Percentiles rank a stretch among this genome's conserved stretches.
These are phyloP conservation scores for Talaromyces funiculosus DNA, from an alignment of 2,329 filamentous ascomycete genomes.

Conservation along the genomic window DNA sequence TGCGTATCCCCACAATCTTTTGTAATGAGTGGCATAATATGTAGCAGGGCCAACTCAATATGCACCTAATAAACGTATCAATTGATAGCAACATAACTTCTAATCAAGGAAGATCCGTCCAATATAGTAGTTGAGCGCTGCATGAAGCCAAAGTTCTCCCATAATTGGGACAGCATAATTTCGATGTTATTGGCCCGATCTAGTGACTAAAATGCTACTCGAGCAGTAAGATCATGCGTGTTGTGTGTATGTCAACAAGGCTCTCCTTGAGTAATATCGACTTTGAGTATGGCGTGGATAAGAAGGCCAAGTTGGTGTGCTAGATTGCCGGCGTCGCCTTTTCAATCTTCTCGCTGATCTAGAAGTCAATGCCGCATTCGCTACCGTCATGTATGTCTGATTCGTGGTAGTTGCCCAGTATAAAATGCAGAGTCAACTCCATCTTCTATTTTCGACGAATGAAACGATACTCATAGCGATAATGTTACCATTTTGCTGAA, in stretches of 20 bases:
- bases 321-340: neutral
- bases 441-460: neutral
- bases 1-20: neutral
- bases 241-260: neutral
- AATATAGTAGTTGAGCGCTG: neutral
- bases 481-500: neutral
- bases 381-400: neutral
- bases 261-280: neutral
- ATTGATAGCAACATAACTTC: too few species aligned
- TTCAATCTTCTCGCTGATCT: neutral
- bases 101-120: neutral
- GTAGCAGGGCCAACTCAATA: neutral
- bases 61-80: neutral
- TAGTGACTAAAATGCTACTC: neutral
- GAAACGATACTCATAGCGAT: neutral
- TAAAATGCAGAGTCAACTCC: neutral
- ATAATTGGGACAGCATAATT: neutral
- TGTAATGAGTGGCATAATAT: neutral
- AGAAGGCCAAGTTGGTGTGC: neutral
- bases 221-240: neutral
- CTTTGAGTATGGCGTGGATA: neutral
- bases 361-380: neutral
- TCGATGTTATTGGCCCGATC: neutral
- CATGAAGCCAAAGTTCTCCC: neutral
- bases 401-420: neutral